Evolutionary conservation across 169 alveolate species (phyloP).

Genomic region (Hepatocystis sp.): DNA sequence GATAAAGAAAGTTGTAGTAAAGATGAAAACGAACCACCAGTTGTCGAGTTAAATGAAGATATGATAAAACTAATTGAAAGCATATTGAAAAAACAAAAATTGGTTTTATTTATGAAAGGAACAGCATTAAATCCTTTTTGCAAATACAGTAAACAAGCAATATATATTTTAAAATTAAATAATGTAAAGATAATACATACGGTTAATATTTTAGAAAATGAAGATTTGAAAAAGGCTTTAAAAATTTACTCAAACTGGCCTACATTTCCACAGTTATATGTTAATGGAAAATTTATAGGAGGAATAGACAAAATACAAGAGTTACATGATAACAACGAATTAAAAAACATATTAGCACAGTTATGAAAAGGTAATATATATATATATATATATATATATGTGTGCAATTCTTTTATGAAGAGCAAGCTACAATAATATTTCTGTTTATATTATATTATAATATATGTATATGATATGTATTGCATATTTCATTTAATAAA

Average conservation of each 20-base stretch:
- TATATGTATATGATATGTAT: neutral
- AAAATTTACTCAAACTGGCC: constrained; percentile 95
- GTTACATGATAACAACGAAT: constrained; percentile 90
- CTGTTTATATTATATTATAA: neutral
- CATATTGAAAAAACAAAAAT: constrained; percentile 77
- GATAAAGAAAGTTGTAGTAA: neutral
- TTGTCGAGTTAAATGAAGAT: constrained; percentile 36
- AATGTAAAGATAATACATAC: constrained; percentile 82
- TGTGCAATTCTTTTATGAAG: neutral
- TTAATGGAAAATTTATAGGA: constrained; percentile 89
- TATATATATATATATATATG: constrained; percentile 1
- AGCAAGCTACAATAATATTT: no score
- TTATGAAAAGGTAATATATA: neutral
- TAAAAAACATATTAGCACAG: constrained; percentile 83
- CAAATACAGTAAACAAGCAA: constrained; percentile 85
- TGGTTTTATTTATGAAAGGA: constrained; percentile 88
- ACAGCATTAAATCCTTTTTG: constrained; percentile 87
- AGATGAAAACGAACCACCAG: neutral
- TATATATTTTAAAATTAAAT: constrained; percentile 81
- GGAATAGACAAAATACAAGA: constrained; percentile 92
- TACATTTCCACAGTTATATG: constrained; percentile 94
- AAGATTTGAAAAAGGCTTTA: constrained; percentile 88
- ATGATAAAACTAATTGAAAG: constrained; percentile 52
- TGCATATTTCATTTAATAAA: no score
- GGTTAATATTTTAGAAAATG: constrained; percentile 90